Base-by-base conservation (phyloP, 73 alveolate species). In the Tetrahymena borealis region DNA sequence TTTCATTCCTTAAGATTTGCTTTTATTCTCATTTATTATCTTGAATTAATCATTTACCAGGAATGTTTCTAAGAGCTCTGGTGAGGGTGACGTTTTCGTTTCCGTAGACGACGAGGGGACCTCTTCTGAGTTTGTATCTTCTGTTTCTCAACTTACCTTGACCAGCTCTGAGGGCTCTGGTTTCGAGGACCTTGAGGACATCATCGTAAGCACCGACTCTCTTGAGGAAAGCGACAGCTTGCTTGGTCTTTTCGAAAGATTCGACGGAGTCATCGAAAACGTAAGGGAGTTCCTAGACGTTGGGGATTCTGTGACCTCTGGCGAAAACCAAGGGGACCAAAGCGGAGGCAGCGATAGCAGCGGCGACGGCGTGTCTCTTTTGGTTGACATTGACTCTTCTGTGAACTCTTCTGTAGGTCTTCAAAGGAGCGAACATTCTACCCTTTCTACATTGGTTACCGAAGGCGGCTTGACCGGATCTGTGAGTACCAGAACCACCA, bases 391-490 rank as follows among this genome's bases (percentile, higher is more conserved):
- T 99, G 96, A 97, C 99, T 96, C 98, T 98, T 91, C 99, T 97
- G 98, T 99, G 99, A 99, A 99, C 98, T 97, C 99, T 98, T 95
- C 99, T 97, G 99, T 98, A 99, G 94, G 96, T 97, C 96, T 96
- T 98, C 92, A 98, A 94, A 24, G 99, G 99, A 93, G 98, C 98
- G 98, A 96, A 98, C 99, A 99, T 99, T 94, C 99, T 97, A 39
- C 99, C 99, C 91, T 99, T 98, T 91, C 99, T 94, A 96, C 99
- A 98, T 98, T 96, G 92, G 99, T 99, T 99, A 90, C 99, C 99
- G 97, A 98, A 99, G 91, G 99, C 99, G 39, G 99, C 99, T 96
- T 99, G 99, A 32, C 99, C 99, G 42, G 99, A 97, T 96, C 99
- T 98, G 94, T 96, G 98, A 94, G 99, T 99, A 79, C 99, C 99